A percentile compares a stretch with the other conserved stretches of the same genome.
Evolutionary conservation across 129 eudicot species (phyloP).

Genomic region (Artemisia annua): DNA sequence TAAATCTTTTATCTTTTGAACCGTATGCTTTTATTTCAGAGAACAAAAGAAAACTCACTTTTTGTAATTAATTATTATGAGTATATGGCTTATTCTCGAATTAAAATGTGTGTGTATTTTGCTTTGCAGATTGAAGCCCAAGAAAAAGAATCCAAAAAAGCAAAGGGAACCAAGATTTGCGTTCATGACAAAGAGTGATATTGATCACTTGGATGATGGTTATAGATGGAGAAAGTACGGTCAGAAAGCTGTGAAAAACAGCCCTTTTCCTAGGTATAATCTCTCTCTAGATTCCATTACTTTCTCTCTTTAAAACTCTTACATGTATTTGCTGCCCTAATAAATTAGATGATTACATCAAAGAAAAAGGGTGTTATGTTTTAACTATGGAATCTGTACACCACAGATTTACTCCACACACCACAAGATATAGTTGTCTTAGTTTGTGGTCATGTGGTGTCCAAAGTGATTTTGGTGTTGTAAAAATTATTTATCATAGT

Average conservation of each 20-base stretch:
- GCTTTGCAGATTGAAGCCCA: constrained; percentile 51
- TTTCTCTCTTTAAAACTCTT: constrained; percentile 21
- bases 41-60: constrained; percentile 23
- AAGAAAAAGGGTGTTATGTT: too few species aligned
- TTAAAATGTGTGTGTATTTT: constrained; percentile 23
- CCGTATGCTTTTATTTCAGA: constrained; percentile 19
- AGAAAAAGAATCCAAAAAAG: constrained; percentile 80
- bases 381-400: background rate
- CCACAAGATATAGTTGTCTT: too few species aligned
- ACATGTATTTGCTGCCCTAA: constrained; percentile 23
- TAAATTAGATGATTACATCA: background rate
- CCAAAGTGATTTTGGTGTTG: too few species aligned
- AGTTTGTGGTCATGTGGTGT: too few species aligned
- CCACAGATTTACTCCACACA: too few species aligned
- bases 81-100: constrained; percentile 7
- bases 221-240: constrained; percentile 99
- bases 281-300: constrained; percentile 25
- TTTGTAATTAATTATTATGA: constrained; percentile 8
- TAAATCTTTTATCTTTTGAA: constrained; percentile 28
- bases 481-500: background rate
- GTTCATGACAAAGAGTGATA: constrained; percentile 93
- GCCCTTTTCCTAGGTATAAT: constrained; percentile 95
- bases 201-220: constrained; percentile 98
- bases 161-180: constrained; percentile 91
- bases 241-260: constrained; percentile 97